These are phyloP conservation scores for Hypoxylon sp. DNA, from an alignment of 2,329 filamentous ascomycete genomes.

Conservation along the genomic window DNA sequence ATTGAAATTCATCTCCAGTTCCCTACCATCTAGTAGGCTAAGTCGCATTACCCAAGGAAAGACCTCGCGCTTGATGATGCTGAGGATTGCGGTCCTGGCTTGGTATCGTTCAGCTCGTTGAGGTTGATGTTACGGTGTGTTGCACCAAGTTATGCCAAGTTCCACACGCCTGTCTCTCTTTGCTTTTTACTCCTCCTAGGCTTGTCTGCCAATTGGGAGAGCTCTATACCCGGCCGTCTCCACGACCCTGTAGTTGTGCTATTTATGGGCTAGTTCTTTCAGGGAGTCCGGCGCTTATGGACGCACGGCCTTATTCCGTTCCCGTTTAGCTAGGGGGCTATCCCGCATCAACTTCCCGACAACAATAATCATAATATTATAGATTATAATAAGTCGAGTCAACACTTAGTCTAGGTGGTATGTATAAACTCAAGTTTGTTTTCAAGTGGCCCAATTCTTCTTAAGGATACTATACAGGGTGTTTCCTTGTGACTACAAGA, in stretches of 20 bases:
- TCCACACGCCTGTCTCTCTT: conserved; percentile 4
- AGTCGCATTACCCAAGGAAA: background rate
- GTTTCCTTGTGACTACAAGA: background rate
- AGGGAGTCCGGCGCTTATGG: conserved; percentile 14
- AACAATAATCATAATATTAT: background rate
- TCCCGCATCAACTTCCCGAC: background rate
- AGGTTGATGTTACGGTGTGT: conserved; percentile 5
- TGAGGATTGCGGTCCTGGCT: conserved; percentile 14
- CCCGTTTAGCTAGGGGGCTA: background rate
- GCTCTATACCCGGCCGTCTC: background rate
- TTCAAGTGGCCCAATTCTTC: background rate
- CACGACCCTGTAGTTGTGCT: conserved; percentile 1
- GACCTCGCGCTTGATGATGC: conserved; percentile 4
- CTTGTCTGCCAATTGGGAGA: conserved; percentile 9
- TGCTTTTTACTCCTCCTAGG: background rate
- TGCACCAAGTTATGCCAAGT: conserved; percentile 5
- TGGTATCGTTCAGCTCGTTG: conserved; percentile 1
- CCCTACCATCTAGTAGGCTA: background rate
- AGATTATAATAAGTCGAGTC: background rate
- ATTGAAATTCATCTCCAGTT: conserved; percentile 1
- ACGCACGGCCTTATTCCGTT: conserved; percentile 1
- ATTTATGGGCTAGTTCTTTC: conserved; percentile 4
- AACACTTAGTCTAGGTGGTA: background rate
- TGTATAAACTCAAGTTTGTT: background rate
- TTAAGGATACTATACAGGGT: too few relatives aligned